A percentile compares a stretch with the other conserved stretches of the same genome.
These are phyloP conservation scores for Wickerhamiella allomyrinae DNA, from an alignment of 805 yeast genomes.

Conservation along the genomic window DNA sequence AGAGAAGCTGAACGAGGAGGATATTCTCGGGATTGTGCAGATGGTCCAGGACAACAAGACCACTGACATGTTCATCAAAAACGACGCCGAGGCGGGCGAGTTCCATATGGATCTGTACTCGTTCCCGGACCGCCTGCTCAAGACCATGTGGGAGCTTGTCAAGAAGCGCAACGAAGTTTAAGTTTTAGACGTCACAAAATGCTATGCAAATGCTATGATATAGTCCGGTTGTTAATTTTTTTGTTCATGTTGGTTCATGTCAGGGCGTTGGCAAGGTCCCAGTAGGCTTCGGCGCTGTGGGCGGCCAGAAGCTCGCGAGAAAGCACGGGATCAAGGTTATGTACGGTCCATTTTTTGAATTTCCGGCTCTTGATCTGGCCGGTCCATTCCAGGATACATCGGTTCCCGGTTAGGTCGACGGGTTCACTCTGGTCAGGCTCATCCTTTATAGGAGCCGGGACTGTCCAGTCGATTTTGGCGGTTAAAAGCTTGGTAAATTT, in stretches of 20 bases:
- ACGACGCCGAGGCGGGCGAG: constrained; percentile 93
- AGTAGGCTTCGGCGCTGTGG: background rate
- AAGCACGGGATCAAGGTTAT: constrained; percentile 12
- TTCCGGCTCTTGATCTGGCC: constrained; percentile 43
- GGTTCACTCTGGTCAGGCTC: background rate
- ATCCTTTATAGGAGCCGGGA: background rate
- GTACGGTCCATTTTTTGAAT: constrained; percentile 59
- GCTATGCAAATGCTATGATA: background rate
- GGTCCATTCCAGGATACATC: constrained; percentile 48
- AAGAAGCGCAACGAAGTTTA: constrained; percentile 38
- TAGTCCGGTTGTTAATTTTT: background rate
- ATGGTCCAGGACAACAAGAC: constrained; percentile 95
- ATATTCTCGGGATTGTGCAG: constrained; percentile 84
- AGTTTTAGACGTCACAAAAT: background rate
- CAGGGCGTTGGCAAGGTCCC: background rate
- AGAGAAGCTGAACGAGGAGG: constrained; percentile 82
- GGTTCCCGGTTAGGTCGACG: background rate
- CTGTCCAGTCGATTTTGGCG: constrained; percentile 4
- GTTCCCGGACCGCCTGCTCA: constrained; percentile 76
- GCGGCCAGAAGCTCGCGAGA: background rate
- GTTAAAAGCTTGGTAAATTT: constrained; percentile 53
- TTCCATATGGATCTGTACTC: constrained; percentile 92
- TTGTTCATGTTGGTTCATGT: background rate
- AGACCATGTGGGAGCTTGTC: constrained; percentile 90
- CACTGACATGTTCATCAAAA: constrained; percentile 86